Evolutionary conservation across 1,284 basidiomycete genomes (phyloP).

Genomic region (Pterulicium gracile): DNA sequence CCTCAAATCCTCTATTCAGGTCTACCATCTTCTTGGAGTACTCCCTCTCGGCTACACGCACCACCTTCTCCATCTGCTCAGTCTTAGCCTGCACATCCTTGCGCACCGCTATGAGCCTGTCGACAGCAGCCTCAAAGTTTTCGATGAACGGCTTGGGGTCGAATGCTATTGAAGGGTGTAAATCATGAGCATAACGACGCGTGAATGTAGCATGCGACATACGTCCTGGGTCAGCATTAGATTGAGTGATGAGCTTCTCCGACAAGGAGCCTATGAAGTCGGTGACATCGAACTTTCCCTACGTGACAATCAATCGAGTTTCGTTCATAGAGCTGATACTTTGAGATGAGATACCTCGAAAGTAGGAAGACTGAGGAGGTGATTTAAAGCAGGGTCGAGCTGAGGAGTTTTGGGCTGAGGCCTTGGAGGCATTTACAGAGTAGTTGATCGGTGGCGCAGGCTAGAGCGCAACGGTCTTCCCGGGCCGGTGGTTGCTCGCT

Average conservation of each 20-base stretch:
- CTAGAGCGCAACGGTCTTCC: neutral
- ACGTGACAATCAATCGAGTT: constrained; percentile 8
- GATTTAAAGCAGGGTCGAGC: neutral
- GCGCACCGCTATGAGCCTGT: constrained; percentile 76
- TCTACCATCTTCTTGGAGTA: constrained; percentile 92
- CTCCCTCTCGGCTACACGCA: constrained; percentile 83
- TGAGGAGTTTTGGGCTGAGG: neutral
- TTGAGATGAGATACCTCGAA: constrained; percentile 3
- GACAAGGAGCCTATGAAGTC: constrained; percentile 83
- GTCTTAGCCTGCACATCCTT: constrained; percentile 84
- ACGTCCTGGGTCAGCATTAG: constrained; percentile 78
- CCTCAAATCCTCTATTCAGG: constrained; percentile 88
- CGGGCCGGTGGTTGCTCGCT: neutral
- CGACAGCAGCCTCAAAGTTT: constrained; percentile 86
- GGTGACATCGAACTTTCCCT: constrained; percentile 88
- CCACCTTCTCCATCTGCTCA: constrained; percentile 86
- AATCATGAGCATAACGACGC: neutral
- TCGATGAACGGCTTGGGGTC: constrained; percentile 89
- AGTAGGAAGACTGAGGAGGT: neutral
- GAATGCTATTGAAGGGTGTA: constrained; percentile 52
- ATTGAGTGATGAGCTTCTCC: constrained; percentile 77
- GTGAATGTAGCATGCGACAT: constrained; percentile 23
- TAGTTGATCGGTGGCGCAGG: neutral
- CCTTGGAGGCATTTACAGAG: neutral
- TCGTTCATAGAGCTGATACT: neutral